Base-by-base conservation (phyloP, 1,139 yeast genomes). In the Wickerhamomyces sp. region DNA sequence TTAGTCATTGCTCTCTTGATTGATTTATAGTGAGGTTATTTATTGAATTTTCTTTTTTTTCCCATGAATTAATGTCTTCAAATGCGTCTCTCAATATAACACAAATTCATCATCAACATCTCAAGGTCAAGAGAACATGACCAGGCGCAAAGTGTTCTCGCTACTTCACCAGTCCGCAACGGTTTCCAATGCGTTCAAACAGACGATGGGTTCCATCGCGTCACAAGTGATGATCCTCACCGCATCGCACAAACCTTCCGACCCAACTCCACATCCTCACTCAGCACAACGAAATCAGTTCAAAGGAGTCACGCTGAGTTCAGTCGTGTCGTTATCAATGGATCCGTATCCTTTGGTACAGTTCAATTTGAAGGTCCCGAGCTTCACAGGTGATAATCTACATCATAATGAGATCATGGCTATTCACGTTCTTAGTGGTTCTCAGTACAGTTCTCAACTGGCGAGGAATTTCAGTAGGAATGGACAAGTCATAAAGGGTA, bases 291-390 rank as follows among this genome's bases (percentile, higher is more conserved):
- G 35, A 21, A 23, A 28, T 30, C 36, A 38, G 25, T 52, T 51
- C 28, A 60, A 62, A 35, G 96, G 96, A 1, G 76, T 85, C 67
- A 85, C 96, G 0, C 62, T 88, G 4, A 81, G 94, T 2, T 84
- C 95, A 1, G 86, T 85, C 26, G 74, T 86, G 14, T 86, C 95
- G 2, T 61, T 88, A 12, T 77, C 93, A 2, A 72, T 85, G 22
- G 66, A 70, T 35, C 96, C 96, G 0, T 62, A 63, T 12, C 93
- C 95, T 2, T 57, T 85, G 37, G 55, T 88, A 3, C 91, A 84
- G 50, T 87, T 88, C 61, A 88, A 87, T 53, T 64, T 88, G 35
- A 94, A 85, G 58, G 62, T 79, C 19, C 96, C 96, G 0, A 83
- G 95, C 6, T 71, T 79, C 32, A 87, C 96, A 0, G 78, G 93